phyloP scores from a whole-genome alignment of 2,329 filamentous ascomycete genomes.

The Cladobotryum mycophilum region DNA sequence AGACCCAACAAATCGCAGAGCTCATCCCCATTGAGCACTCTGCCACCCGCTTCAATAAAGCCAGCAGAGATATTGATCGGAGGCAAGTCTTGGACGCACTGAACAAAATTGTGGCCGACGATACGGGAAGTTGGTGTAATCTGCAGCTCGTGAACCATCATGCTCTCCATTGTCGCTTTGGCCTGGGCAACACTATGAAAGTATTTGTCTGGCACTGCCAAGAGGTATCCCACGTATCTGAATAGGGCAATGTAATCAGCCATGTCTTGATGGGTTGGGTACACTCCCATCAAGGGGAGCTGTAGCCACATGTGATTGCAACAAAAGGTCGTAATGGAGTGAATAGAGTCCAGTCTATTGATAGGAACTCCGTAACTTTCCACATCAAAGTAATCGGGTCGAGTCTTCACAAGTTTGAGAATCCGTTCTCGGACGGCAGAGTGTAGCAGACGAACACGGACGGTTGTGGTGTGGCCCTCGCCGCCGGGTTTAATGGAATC shows the following conservation, averaged over 20 bases:
- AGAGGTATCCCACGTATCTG: slow-evolving; percentile 25
- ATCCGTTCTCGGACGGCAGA: slow-evolving; percentile 58
- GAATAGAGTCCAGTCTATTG: slow-evolving; percentile 59
- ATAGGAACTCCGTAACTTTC: slow-evolving; percentile 55
- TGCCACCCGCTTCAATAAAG: slow-evolving; percentile 32
- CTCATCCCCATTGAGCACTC: slow-evolving; percentile 32
- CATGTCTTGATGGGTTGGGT: slow-evolving; percentile 49
- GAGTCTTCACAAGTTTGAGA: slow-evolving; percentile 45
- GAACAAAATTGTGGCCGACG: slow-evolving; percentile 33
- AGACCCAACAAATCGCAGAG: slow-evolving; percentile 31
- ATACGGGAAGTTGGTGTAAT: slow-evolving; percentile 28
- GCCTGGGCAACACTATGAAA: slow-evolving; percentile 20
- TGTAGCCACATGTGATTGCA: slow-evolving; percentile 55
- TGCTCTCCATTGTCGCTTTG: slow-evolving; percentile 28
- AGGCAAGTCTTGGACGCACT: slow-evolving; percentile 30
- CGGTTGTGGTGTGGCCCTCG: slow-evolving; percentile 52
- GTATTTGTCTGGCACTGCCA: slow-evolving; percentile 22
- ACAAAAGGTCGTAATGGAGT: slow-evolving; percentile 58
- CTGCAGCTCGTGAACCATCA: slow-evolving; percentile 27
- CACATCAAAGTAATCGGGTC: slow-evolving; percentile 55
- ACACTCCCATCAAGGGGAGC: slow-evolving; percentile 58
- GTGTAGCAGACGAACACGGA: slow-evolving; percentile 61
- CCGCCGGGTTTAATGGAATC: slow-evolving; percentile 56
- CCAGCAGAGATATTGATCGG: slow-evolving; percentile 28
- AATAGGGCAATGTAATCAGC: slow-evolving; percentile 58